Base-by-base conservation (phyloP, 768 basidiomycete species). In the Hygrophorus pudorinus region DNA sequence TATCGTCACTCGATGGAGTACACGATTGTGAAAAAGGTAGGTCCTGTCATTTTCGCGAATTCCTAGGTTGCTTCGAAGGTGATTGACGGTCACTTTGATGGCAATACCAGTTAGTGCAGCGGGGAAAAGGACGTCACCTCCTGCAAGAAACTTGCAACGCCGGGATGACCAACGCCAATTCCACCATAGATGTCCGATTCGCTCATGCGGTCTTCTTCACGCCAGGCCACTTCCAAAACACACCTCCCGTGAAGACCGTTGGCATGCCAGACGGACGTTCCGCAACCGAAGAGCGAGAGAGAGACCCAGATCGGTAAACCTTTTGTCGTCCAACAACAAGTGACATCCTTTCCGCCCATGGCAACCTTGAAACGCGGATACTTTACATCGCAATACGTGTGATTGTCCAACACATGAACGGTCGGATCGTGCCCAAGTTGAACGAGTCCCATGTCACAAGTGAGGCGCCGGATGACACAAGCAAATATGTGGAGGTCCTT, bases 381-480 rank as follows among this genome's bases (percentile, higher is more conserved):
- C 7, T 3, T 24, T 3, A 7, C 3, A 24, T 7, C 24, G 7
- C 7, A 24, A 24, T 24, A 24, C 7, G 24, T 24, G 24, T 24
- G 24, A 24, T 24, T 24, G 3, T 7, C 24, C 3, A 24, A 24
- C 24, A 40, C 27, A n/a, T 8, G 6, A 24, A 51, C 53, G 18
- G 53, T 43, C 29, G 53, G 51, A 40, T 54, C 51, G 16, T 32
- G 37, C 13, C 53, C 53, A n/a, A 56, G 49, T 27, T 53, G 53
- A 14, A 42, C 35, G 9, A 41, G 32, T 8, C 50, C 50, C 32
- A 56, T 29, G 39, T 48, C 43, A 18, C 47, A 50, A 13, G 52
- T 48, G 37, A 57, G 38, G 32, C 48, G 32, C 9, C 58, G 55
- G 27, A 61, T 41, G 39, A 57, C 56, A 20, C 51, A 50, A 32